Evolutionary conservation across 2,329 filamentous ascomycete species (phyloP).

Genomic region (Talaromyces pinophilus): DNA sequence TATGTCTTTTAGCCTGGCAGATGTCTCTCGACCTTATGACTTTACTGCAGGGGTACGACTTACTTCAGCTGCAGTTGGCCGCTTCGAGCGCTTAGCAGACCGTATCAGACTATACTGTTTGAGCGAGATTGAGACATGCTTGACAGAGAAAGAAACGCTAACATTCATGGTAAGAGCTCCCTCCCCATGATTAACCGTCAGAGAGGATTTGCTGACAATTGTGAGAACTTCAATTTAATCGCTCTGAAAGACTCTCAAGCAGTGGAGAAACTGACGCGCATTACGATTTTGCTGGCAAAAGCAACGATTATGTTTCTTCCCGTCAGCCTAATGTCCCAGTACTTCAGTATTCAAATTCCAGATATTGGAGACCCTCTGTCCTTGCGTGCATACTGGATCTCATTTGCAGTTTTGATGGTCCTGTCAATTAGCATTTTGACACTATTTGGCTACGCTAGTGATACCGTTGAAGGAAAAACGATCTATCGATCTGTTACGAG

Average conservation of each 20-base stretch:
- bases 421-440: constrained; percentile 61
- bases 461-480: constrained; percentile 58
- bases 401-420: constrained; percentile 64
- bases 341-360: constrained; percentile 68
- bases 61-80: constrained; percentile 54
- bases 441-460: constrained; percentile 58
- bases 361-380: constrained; percentile 61
- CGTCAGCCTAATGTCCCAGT: constrained; percentile 71
- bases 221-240: constrained; percentile 74
- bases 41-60: constrained; percentile 43
- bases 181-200: background rate
- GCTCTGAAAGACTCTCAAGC: constrained; percentile 72
- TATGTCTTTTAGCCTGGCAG: constrained; percentile 28
- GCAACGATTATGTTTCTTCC: constrained; percentile 75
- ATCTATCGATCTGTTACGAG: constrained; percentile 49
- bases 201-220: constrained; percentile 10
- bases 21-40: constrained; percentile 25
- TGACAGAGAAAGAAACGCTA: constrained; percentile 69
- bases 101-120: constrained; percentile 64
- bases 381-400: constrained; percentile 65
- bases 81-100: constrained; percentile 62
- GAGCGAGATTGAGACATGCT: constrained; percentile 63
- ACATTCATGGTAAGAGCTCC: constrained; percentile 61
- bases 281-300: constrained; percentile 72
- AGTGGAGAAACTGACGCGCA: constrained; percentile 69